Evolutionary conservation across 2,329 filamentous ascomycete species (phyloP), one percentile per base, ranked within the genome.

Genomic region (Coniella vitis): DNA sequence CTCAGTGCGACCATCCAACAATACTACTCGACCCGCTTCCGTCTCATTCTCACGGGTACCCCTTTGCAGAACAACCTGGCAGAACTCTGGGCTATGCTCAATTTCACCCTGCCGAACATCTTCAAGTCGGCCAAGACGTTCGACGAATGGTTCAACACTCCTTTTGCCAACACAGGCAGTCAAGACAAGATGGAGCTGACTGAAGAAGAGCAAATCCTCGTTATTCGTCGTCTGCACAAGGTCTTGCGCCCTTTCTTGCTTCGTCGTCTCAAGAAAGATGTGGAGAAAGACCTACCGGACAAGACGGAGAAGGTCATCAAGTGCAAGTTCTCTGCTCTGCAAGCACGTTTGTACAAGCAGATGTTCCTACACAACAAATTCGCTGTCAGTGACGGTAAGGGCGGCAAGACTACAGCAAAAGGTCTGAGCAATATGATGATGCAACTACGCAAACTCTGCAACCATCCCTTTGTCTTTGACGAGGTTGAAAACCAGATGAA

Each of bases 271-370:
- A 98, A 98, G 82, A 97, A 95, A 72, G 93, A 98, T 72, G 93
- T 98, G 65, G 93, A 98, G 69, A 96, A 97, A 70, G 93, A 98
- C 67, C 75, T 98, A 54, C 93, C 93, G 0, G 91, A 98, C 78
- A 98, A 98, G 79, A 94, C 93, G 31, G 93, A 98, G 67, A 93
- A 94, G 70, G 91, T 98, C 66, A 90, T 98, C 80, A 97, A 98
- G 74, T 97, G 91, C 76, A 94, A 91, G 66, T 95, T 97, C 70
- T 98, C 93, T 43, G 85, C 93, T 0, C 75, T 98, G 55, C 93
- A 98, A 66, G 80, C 87, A 51, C 93, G 90, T 63, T 76, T 98
- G 36, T 95, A 98, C 78, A 95, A 95, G 72, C 93, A 98, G 65
- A 90, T 98, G 75, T 86, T 95, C 52, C 95, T 86, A 1, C 88